These are phyloP conservation scores for Scheffersomyces segobiensis DNA, from an alignment of 1,139 yeast genomes.

Conservation along the genomic window DNA sequence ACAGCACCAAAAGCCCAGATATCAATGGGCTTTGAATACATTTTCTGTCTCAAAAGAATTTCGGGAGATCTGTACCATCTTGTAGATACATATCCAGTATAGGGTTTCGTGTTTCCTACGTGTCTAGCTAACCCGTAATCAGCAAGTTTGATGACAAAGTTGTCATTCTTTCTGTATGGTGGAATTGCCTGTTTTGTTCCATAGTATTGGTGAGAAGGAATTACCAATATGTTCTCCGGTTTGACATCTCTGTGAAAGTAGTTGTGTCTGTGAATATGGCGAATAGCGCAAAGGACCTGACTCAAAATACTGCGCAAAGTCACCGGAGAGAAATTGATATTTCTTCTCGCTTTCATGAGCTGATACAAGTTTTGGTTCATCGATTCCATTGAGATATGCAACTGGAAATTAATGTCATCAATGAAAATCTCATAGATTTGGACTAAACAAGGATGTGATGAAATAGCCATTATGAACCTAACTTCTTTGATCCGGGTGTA, in stretches of 20 bases:
- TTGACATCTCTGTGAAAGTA: constrained; percentile 89
- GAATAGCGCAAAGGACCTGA: constrained; percentile 73
- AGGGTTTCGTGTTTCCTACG: constrained; percentile 52
- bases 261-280: constrained; percentile 74
- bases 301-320: constrained; percentile 65
- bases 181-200: constrained; percentile 45
- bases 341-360: constrained; percentile 59
- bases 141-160: constrained; percentile 75
- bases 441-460: constrained; percentile 71
- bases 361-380: constrained; percentile 82
- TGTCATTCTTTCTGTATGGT: constrained; percentile 37
- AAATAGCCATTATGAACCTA: constrained; percentile 65
- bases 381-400: constrained; percentile 86
- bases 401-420: constrained; percentile 55
- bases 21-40: constrained; percentile 78
- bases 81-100: constrained; percentile 85
- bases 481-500: constrained; percentile 73
- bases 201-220: constrained; percentile 56
- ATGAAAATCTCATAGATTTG: constrained; percentile 77
- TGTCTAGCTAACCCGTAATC: constrained; percentile 90
- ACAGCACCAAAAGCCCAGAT: constrained; percentile 95
- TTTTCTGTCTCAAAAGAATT: constrained; percentile 65
- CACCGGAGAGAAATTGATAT: constrained; percentile 51
- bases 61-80: constrained; percentile 98
- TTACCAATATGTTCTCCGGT: constrained; percentile 72